phyloP scores from a whole-genome alignment of 805 yeast species.

The Grigorovia yakushimaensis region DNA sequence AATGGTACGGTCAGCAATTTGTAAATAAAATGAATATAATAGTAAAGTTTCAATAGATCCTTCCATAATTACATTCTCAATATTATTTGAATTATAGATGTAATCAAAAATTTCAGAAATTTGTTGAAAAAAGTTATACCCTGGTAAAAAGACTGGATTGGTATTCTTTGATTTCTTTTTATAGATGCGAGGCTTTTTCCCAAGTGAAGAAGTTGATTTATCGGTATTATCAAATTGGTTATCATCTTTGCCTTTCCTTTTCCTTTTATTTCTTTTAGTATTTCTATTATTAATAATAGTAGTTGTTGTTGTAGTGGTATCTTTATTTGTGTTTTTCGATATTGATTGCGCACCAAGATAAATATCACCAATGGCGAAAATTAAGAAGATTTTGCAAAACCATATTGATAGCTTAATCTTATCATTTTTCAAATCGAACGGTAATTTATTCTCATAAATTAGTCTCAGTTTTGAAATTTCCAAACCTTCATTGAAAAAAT shows the following conservation, averaged over 20 bases:
- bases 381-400: constrained; percentile 65
- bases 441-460: constrained; percentile 37
- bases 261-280: too few relatives aligned
- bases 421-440: constrained; percentile 29
- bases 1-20: constrained; percentile 76
- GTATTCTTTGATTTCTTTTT: not conserved
- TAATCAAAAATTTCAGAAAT: constrained; percentile 75
- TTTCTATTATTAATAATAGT: too few relatives aligned
- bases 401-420: constrained; percentile 66
- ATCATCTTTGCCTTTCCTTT: constrained; percentile 19
- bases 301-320: too few relatives aligned
- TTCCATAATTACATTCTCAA: constrained; percentile 66
- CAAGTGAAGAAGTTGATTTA: too few relatives aligned
- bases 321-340: not conserved
- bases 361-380: constrained; percentile 77
- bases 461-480: constrained; percentile 58
- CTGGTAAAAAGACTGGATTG: constrained; percentile 39
- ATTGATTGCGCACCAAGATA: constrained; percentile 40
- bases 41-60: constrained; percentile 73
- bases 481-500: constrained; percentile 73
- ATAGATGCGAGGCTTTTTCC: not conserved
- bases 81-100: constrained; percentile 67
- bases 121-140: constrained; percentile 67
- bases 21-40: constrained; percentile 67
- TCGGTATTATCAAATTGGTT: not conserved